Base-by-base conservation (phyloP, 1,284 basidiomycete species). In the Leccinum subatratum region DNA sequence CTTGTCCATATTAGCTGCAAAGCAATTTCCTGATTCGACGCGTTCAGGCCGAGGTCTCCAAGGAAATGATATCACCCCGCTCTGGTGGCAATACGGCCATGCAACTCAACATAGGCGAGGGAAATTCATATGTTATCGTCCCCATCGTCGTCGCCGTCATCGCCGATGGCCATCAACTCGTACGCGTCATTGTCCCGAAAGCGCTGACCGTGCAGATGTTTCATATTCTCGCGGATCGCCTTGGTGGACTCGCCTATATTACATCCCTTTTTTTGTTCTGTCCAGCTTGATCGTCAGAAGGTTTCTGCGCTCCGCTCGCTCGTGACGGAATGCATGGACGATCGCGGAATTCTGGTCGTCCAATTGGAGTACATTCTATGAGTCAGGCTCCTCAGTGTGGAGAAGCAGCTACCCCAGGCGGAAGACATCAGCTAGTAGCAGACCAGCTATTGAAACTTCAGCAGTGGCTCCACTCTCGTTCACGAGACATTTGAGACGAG, bases 21-120 rank as follows among this genome's bases (percentile, higher is more conserved):
- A 72, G 75, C 4, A 76, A 83, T 61, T 78, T 86, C 57, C 65
- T 77, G 5, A 72, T 78, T 20, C 79, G 85, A 6, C 68, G 74
- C 1, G 64, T 84, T 12, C 85, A 86, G 68, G 70, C 73, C 3
- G 64, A 72, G 0, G 76, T 85, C 6, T 80, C 84, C 1, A 63
- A 71, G 6, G 77, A 84, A 61, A 87, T 87, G 85, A 81, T 84
- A 22, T 64, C 69, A 0, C 85, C 84, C 1, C 22, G 56, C 2
- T 77, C 74, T 0, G 62, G 67, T 2, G 20, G 64, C 4, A 86
- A 80, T 62, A 79, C 78, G 0, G 70, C 79, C 4, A 74, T 83
- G 39, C 85, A 86, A 65, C 79, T 87, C 25, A 85, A 86, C 60
- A 86, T 86, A 85, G 85, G 85, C 1, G 85, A 86, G 68, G 85